These are phyloP conservation scores for Talaromyces sp. DNA, from an alignment of 2,329 filamentous ascomycete species.

Conservation along the genomic window DNA sequence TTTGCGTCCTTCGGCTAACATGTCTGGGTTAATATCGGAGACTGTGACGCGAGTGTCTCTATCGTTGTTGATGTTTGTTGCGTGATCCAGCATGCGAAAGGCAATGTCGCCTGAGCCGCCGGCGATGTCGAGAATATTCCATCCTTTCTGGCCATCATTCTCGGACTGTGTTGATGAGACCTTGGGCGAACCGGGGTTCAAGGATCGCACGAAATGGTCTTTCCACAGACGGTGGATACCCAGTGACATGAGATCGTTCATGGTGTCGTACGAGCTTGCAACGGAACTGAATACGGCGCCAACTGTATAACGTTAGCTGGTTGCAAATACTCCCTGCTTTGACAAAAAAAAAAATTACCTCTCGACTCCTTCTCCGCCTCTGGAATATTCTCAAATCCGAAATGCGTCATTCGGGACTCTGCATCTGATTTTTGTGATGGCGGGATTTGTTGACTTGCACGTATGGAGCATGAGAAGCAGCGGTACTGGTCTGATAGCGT, in stretches of 20 bases:
- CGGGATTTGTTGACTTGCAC: conserved; percentile 31
- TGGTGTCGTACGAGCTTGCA: conserved; percentile 88
- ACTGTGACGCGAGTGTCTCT: conserved; percentile 80
- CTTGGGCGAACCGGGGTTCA: conserved; percentile 70
- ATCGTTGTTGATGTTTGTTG: conserved; percentile 76
- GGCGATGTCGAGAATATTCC: conserved; percentile 88
- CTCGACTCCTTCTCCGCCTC: conserved; percentile 72
- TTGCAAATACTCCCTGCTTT: not conserved
- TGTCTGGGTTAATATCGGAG: conserved; percentile 92
- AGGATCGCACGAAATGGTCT: conserved; percentile 87
- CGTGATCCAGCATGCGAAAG: conserved; percentile 90
- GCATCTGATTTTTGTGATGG: conserved; percentile 34
- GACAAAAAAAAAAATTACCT: too few relatives aligned
- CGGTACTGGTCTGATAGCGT: conserved; percentile 38
- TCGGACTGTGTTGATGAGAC: conserved; percentile 33
- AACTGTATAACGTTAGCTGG: conserved; percentile 48
- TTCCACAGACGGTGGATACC: conserved; percentile 97
- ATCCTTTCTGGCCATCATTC: conserved; percentile 44
- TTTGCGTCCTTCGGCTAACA: conserved; percentile 84
- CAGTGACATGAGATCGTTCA: conserved; percentile 99
- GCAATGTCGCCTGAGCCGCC: conserved; percentile 97
- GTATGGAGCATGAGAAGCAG: conserved; percentile 52
- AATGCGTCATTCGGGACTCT: conserved; percentile 70
- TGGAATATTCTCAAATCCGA: conserved; percentile 82
- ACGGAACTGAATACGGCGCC: conserved; percentile 92